A percentile compares a stretch with the other conserved stretches of the same genome.
phyloP scores from a whole-genome alignment of 805 yeast species.

The Maudiozyma barnettii region DNA sequence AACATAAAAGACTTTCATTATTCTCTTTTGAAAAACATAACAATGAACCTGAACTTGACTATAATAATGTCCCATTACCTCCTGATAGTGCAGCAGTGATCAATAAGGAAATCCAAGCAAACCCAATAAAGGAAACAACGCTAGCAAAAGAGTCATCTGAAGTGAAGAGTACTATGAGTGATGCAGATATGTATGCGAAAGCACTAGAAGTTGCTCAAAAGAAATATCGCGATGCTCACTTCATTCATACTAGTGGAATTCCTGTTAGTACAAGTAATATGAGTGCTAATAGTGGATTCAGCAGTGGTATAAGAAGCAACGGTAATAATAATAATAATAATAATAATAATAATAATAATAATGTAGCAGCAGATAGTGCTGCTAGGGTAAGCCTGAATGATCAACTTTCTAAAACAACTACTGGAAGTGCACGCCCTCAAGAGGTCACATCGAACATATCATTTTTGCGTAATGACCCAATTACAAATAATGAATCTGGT shows the following conservation, averaged over 20 bases:
- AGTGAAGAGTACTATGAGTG: slow-evolving; percentile 17
- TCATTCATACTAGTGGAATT: background rate
- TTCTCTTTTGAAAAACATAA: slow-evolving; percentile 1
- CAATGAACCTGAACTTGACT: background rate
- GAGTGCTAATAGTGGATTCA: background rate
- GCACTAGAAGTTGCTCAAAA: slow-evolving; percentile 51
- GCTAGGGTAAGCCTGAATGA: background rate
- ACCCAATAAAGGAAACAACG: background rate
- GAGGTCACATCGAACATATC: background rate
- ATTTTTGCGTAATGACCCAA: background rate
- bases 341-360: background rate
- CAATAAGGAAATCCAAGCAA: background rate
- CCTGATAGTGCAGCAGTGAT: background rate
- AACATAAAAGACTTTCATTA: background rate
- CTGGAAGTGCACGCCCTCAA: background rate
- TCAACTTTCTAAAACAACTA: background rate
- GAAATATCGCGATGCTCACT: slow-evolving; percentile 21
- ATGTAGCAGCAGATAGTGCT: background rate
- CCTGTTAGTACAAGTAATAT: background rate
- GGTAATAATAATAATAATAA: background rate
- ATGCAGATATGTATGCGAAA: slow-evolving; percentile 45
- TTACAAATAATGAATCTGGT: background rate
- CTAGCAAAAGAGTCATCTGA: background rate
- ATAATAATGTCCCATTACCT: background rate
- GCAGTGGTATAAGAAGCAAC: background rate